Evolutionary conservation across 108 stramenopile species (phyloP).

Genomic region (Craspedostauros australis): DNA sequence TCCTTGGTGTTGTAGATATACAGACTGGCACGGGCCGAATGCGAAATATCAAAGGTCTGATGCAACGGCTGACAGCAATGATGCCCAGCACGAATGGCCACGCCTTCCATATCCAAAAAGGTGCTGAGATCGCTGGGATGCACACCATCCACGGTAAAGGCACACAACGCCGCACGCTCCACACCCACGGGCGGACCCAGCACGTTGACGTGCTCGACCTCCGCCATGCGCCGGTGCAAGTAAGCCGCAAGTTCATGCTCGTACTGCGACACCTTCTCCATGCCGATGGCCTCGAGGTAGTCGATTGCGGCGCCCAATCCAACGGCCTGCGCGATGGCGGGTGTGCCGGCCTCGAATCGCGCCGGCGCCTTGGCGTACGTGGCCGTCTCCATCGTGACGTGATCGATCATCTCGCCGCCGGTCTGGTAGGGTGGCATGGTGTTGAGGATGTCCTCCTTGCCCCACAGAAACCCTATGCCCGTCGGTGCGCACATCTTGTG

Average conservation of each 20-base stretch:
- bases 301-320: conserved; percentile 89
- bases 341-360: conserved; percentile 95
- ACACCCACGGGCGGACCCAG: conserved; percentile 60
- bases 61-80: conserved; percentile 98
- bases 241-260: conserved; percentile 83
- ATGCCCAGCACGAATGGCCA: conserved; percentile 94
- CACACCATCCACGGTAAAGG: conserved; percentile 78
- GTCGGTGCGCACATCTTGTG: conserved; percentile 99
- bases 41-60: conserved; percentile 72
- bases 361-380: conserved; percentile 86
- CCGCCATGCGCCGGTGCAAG: conserved; percentile 55
- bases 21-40: conserved; percentile 81
- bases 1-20: conserved; percentile 89
- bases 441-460: conserved; percentile 62
- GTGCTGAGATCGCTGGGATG: conserved; percentile 93
- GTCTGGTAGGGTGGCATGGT: conserved; percentile 89
- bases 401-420: conserved; percentile 96
- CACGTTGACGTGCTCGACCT: conserved; percentile 70
- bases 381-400: conserved; percentile 77
- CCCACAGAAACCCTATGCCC: conserved; percentile 95
- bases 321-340: conserved; percentile 91
- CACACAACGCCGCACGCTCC: conserved; percentile 76
- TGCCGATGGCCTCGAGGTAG: conserved; percentile 74
- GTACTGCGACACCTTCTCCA: conserved; percentile 83
- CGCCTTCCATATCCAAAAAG: conserved; percentile 93